Evolutionary conservation across 2,329 filamentous ascomycete species (phyloP), one percentile per base, ranked within the genome.

Genomic region (Sclerotinia glacialis): DNA sequence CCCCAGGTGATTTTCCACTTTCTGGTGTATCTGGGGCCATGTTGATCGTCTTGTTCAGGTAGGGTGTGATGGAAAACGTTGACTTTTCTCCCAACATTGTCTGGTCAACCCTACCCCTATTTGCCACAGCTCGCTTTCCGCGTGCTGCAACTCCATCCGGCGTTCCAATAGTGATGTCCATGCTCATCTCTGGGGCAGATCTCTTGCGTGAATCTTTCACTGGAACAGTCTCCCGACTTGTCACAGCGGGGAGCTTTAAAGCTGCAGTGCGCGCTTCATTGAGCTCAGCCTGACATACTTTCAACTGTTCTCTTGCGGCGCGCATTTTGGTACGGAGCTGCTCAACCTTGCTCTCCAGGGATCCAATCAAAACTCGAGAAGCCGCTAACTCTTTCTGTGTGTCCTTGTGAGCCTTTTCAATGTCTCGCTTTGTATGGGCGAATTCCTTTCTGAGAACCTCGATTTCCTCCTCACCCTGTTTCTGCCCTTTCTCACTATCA

Each of bases 41-140:
- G 70, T 82, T 88, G 68, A 83, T 87, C 34, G 86, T 89, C 61
- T 89, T 87, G 77, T 93, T 96, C 69, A 98, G 82, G 80, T 96
- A 97, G 0, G 94, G 94, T 0, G 94, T 98, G 70, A 97, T 92
- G 5, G 93, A 97, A 78, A 98, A 97, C 3, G 85, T 88, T 0
- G 93, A 97, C 78, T 97, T 97, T 75, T 96, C 92, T 40, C 91
- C 92, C 6, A 90, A 81, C 65, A 86, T 79, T 1, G 85, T 83
- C 47, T 85, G 83, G 26, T 87, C 84, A 37, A 80, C 77, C 58
- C 80, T 83, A 65, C 82, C 80, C 75, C 87, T 88, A 77, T 88
- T 90, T 68, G 78, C 72, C 44, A 76, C 62, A 16, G 75, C 76
- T 68, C 81, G 80, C 67, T 77, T 78, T 42, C 78, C 76, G 69